A percentile compares a stretch with the other conserved stretches of the same genome.
Evolutionary conservation across 2,329 filamentous ascomycete genomes (phyloP).

Genomic region (Sclerotiophoma versabilis): DNA sequence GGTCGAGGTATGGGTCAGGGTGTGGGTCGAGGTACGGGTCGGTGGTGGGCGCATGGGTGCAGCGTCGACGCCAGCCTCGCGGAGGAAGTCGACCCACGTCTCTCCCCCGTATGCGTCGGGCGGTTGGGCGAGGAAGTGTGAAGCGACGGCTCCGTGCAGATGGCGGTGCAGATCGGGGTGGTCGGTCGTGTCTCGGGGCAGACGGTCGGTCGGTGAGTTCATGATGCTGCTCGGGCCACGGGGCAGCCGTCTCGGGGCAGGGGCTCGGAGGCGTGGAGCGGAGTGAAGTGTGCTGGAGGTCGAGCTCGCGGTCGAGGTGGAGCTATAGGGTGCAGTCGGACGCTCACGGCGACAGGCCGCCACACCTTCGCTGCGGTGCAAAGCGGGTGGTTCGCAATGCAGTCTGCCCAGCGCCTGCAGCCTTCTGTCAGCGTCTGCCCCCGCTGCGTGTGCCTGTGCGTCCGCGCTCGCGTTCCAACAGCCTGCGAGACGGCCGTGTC

Average conservation of each 20-base stretch:
- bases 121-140: conserved; percentile 37
- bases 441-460: not conserved
- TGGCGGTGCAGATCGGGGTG: conserved; percentile 3
- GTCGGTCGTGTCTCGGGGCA: not conserved
- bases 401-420: not conserved
- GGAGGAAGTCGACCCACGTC: conserved; percentile 48
- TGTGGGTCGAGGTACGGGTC: conserved; percentile 16
- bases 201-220: conserved; percentile 1
- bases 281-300: not conserved
- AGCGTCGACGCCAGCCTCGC: conserved; percentile 32
- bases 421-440: not conserved
- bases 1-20: conserved; percentile 16
- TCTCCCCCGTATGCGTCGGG: conserved; percentile 32
- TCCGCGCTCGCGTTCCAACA: too few relatives aligned
- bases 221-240: conserved; percentile 5
- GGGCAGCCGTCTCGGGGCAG: conserved; percentile 4
- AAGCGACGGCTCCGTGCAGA: conserved; percentile 35
- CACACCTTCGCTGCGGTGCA: conserved; percentile 20
- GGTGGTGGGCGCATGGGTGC: conserved; percentile 2
- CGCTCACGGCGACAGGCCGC: conserved; percentile 41
- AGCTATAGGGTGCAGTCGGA: conserved; percentile 18
- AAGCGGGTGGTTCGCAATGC: conserved; percentile 14
- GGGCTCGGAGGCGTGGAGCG: conserved; percentile 17
- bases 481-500: not conserved
- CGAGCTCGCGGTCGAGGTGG: not conserved